Base-by-base conservation (phyloP, 1,284 basidiomycete species). In the Chondrostereum purpureum region DNA sequence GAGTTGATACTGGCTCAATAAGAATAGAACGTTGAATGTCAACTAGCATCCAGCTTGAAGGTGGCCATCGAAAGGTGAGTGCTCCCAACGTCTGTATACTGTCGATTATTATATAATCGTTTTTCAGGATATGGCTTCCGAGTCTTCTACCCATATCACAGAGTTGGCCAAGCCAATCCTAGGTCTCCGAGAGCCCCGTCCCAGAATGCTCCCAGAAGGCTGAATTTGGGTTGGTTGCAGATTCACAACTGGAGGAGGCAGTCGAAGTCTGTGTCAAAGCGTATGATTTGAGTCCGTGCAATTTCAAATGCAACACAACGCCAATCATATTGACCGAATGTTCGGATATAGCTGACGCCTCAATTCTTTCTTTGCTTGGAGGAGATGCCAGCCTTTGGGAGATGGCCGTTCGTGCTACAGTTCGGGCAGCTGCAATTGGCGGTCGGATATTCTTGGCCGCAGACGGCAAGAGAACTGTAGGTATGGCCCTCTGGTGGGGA, bases 401-500 rank as follows among this genome's bases (percentile, higher is more conserved):
- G 23, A 34, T 35, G 18, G 50, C 44, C 43, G 47, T 53, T 41
- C 2, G 44, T 35, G 46, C 41, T 33, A 49, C 43, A 42, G 42
- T 50, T 46, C 46, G 49, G 33, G 48, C 44, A 19, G 49, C 39
- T 23, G 44, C 39, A 13, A 23, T 40, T 23, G 45, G 39, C 24
- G 51, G 46, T 27, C 16, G 46, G 38, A 44, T 53, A n/a, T 37
- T 40, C 36, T 27, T 50, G 34, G 51, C 46, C 11, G 45, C 41
- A n/a, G 21, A 27, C 11, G 31, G 23, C 14, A 39, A 36, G 20
- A 27, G 11, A 22, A 42, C 8, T 24, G 40, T 21, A 43, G 51
- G 49, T 1, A 39, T 53, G 41, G 47, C 52, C 1, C n/a, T 53
- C 22, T 53, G 51, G 51, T 48, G 44, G 45, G 20, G 33, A 8